phyloP scores from a whole-genome alignment of 441 rosid species.

The Populus hybrid region DNA sequence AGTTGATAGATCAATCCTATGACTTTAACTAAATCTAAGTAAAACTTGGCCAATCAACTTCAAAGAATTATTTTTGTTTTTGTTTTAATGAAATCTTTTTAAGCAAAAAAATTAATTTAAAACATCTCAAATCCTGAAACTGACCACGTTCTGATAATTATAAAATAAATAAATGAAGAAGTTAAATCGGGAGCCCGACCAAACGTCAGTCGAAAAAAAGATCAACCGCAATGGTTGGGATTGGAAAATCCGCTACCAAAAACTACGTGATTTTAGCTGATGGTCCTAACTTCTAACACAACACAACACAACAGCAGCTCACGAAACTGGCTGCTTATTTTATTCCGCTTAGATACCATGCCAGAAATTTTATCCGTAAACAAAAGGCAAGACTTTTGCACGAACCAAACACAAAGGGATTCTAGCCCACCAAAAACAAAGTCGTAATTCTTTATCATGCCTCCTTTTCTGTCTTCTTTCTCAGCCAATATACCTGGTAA shows the following conservation, averaged over 20 bases:
- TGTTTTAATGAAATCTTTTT: too few species aligned
- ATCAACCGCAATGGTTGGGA: slow-evolving; percentile 5
- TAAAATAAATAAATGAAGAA: too few species aligned
- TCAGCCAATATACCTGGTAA: neutral
- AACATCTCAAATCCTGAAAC: too few species aligned
- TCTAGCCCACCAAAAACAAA: slow-evolving; percentile 4
- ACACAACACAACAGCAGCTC: neutral
- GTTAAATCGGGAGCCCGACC: neutral
- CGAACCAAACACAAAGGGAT: neutral
- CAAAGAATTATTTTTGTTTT: too few species aligned
- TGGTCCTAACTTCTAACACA: neutral
- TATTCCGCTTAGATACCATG: neutral
- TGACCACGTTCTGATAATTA: too few species aligned
- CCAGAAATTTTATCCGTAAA: neutral
- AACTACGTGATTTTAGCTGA: neutral
- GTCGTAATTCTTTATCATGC: neutral
- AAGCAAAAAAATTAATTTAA: too few species aligned
- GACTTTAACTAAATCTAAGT: too few species aligned
- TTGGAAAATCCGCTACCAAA: neutral
- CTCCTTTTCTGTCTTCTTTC: neutral
- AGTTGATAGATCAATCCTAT: too few species aligned
- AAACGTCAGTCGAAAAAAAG: neutral
- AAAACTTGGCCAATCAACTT: too few species aligned
- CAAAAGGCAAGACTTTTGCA: slow-evolving; percentile 6
- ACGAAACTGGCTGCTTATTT: neutral